phyloP scores from a whole-genome alignment of 257 asterid species.

The Solanum chiquidenum region DNA sequence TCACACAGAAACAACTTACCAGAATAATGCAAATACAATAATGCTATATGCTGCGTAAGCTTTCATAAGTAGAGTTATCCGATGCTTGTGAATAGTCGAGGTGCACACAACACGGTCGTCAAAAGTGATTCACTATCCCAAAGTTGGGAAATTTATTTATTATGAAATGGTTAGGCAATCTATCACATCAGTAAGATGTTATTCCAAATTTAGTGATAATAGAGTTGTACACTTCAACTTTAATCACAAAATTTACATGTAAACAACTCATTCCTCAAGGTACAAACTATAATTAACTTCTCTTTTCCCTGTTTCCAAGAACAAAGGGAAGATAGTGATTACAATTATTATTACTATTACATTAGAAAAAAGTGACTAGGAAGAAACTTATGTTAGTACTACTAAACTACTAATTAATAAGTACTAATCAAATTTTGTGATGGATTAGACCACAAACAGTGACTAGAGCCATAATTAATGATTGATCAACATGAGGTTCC shows the following conservation, averaged over 20 bases:
- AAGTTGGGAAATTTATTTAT: too few relatives aligned
- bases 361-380: not conserved
- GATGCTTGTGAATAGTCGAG: not conserved
- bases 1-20: not conserved
- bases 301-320: not conserved
- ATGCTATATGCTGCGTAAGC: not conserved
- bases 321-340: not conserved
- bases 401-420: too few relatives aligned
- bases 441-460: constrained; percentile 44
- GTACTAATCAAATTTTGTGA: constrained; percentile 15
- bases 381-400: not conserved
- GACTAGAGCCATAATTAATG: constrained; percentile 49
- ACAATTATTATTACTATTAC: too few relatives aligned
- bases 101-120: not conserved
- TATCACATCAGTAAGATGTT: not conserved
- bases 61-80: not conserved
- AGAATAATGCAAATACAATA: not conserved
- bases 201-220: not conserved
- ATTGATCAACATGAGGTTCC: constrained; percentile 45
- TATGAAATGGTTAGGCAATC: not conserved
- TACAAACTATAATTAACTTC: not conserved
- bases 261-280: not conserved
- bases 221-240: not conserved
- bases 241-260: not conserved
- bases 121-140: too few relatives aligned